Conservation (phyloP, 2,329 filamentous ascomycete genomes). For the Alternaria brassicicola region DNA sequence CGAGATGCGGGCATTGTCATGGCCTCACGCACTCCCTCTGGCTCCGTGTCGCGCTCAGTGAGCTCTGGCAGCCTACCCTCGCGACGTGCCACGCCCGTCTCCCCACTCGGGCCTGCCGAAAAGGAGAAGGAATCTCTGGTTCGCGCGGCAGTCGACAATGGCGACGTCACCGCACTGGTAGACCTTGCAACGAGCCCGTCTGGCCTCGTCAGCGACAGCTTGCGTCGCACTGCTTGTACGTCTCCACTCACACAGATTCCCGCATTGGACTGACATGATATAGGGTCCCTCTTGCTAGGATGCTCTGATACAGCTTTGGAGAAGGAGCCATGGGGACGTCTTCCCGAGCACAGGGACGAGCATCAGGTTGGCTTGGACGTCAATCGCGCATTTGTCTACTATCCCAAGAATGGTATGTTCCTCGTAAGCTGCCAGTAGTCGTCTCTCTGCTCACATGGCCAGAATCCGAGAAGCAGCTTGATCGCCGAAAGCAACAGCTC, state of each 20-base stretch:
- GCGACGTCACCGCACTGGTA: slow-evolving; percentile 50
- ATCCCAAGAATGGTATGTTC: slow-evolving; percentile 72
- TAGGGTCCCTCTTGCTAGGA: slow-evolving; percentile 67
- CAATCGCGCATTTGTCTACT: slow-evolving; percentile 95
- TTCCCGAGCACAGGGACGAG: slow-evolving; percentile 83
- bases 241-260: slow-evolving; percentile 3
- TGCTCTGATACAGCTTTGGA: slow-evolving; percentile 29
- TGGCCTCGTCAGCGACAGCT: slow-evolving; percentile 56
- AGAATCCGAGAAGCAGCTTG: slow-evolving; percentile 71
- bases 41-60: slow-evolving; percentile 34
- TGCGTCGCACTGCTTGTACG: slow-evolving; percentile 81
- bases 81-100: slow-evolving; percentile 21
- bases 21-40: slow-evolving; percentile 33
- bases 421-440: background rate
- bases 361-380: slow-evolving; percentile 92
- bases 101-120: slow-evolving; percentile 29
- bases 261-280: slow-evolving; percentile 19
- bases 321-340: slow-evolving; percentile 60
- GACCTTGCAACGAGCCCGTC: slow-evolving; percentile 51
- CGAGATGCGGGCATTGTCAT: slow-evolving; percentile 34
- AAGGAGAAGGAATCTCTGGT: slow-evolving; percentile 44
- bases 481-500: slow-evolving; percentile 74
- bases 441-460: slow-evolving; percentile 55
- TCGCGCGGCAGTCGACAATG: slow-evolving; percentile 49
- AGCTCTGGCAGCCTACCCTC: slow-evolving; percentile 36